Evolutionary conservation across 768 basidiomycete genomes (phyloP), one percentile per base, ranked within the genome.

Genomic region (Termitomyces sp.): DNA sequence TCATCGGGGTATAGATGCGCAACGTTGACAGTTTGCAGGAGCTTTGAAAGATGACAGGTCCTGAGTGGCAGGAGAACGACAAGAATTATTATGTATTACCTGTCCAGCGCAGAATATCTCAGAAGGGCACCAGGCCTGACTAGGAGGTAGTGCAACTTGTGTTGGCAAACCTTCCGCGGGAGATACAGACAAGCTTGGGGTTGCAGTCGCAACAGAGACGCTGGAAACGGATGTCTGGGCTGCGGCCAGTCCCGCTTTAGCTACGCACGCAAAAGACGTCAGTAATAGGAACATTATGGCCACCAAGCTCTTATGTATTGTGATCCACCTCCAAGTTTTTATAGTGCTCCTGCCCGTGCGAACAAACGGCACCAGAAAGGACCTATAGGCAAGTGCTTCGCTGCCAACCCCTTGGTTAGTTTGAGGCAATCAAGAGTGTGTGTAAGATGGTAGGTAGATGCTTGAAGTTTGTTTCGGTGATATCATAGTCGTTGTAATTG

Each of bases 1-100:
- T 87, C 85, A 71, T 97, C 95, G 0, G 79, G 69, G 68, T 81
- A 97, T 30, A 89, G 73, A 44, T 79, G 69, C 0, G 93, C 92
- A 60, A 96, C 64, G 69, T 93, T 88, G 60, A 95, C 86, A 1
- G 91, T 88, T 81, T 96, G 93, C 27, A 97, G 76, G 11, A 93
- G 67, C 91, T 57, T 48, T 20, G 65, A 7, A 39, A 33, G n/a
- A n/a, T n/a, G n/a, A n/a, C n/a, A n/a, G 37, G 11, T 13, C 13
- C 20, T 54, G 22, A 55, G 33, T 12, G n/a, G 8, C n/a, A n/a
- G 12, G 9, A 11, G 27, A 55, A 4, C 22, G 15, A 41, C 11
- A 20, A 48, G n/a, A 22, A 15, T 20, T 16, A n/a, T 5, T n/a
- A 18, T 6, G 7, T 77, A 86, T 60, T 67, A 92, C 91, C 27